A percentile compares a stretch with the other conserved stretches of the same genome.
Evolutionary conservation across 768 basidiomycete species (phyloP).

Genomic region (Mycena galopus): DNA sequence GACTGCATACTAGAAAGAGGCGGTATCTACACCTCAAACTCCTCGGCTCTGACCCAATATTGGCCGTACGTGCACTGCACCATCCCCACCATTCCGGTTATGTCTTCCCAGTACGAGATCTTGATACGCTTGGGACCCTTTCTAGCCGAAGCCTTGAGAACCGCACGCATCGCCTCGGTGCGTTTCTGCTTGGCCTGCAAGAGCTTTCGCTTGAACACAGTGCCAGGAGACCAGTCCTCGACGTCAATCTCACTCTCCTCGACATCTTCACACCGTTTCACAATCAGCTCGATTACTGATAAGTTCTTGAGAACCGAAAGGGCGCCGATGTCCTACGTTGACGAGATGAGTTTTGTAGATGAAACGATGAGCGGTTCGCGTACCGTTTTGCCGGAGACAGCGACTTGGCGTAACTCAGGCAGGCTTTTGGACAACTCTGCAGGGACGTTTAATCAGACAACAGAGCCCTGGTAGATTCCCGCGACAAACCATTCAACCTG

Average conservation of each 20-base stretch:
- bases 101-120: slow-evolving; percentile 19
- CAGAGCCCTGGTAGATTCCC: not conserved
- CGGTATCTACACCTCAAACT: not conserved
- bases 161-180: not conserved
- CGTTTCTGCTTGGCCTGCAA: not conserved
- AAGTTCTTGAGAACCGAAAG: slow-evolving; percentile 7
- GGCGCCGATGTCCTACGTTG: not conserved
- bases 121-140: slow-evolving; percentile 12
- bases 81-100: slow-evolving; percentile 17
- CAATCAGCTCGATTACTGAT: slow-evolving; percentile 11
- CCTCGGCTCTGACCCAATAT: slow-evolving; percentile 17
- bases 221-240: slow-evolving; percentile 1
- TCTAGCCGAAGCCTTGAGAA: not conserved
- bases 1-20: too few species aligned
- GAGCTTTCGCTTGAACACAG: not conserved
- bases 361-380: too few species aligned
- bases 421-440: not conserved
- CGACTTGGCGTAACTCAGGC: not conserved
- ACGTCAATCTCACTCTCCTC: slow-evolving; percentile 7
- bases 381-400: not conserved
- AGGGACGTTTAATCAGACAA: not conserved
- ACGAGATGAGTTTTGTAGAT: not conserved
- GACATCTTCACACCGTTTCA: not conserved
- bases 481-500: not conserved
- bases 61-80: not conserved